phyloP scores from a whole-genome alignment of 148 eudicot genomes.

The Talinum fruticosum region DNA sequence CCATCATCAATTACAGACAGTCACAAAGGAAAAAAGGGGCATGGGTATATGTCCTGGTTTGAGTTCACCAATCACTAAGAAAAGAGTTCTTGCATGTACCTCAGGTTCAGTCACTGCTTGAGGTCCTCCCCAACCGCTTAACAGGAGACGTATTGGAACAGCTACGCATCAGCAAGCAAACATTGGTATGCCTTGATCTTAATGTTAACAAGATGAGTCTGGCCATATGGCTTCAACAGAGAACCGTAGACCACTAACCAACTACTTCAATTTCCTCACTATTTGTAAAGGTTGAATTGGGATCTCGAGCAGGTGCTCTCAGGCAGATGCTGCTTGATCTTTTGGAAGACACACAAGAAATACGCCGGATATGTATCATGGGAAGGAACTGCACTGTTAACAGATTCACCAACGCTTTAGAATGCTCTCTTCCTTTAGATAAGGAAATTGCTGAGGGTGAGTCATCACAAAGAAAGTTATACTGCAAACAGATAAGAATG shows the following conservation, averaged over 20 bases:
- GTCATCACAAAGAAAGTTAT: conserved; percentile 9
- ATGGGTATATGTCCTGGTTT: neutral
- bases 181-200: conserved; percentile 46
- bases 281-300: conserved; percentile 73
- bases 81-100: conserved; percentile 8
- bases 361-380: conserved; percentile 80
- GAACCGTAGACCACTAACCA: neutral
- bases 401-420: conserved; percentile 45
- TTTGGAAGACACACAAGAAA: conserved; percentile 89
- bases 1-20: neutral
- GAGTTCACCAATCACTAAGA: neutral
- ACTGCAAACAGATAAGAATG: neutral
- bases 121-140: conserved; percentile 81
- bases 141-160: conserved; percentile 82
- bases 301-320: conserved; percentile 83
- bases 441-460: conserved; percentile 90
- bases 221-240: neutral
- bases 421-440: conserved; percentile 74
- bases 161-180: conserved; percentile 92
- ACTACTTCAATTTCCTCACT: neutral
- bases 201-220: neutral
- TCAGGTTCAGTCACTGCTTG: conserved; percentile 82
- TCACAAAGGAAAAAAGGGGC: neutral
- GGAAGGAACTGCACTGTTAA: conserved; percentile 77
- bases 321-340: conserved; percentile 96